Evolutionary conservation across 306 rosid genomes (phyloP), one percentile per base, ranked within the genome.

Genomic region (Alnus glutinosa): DNA sequence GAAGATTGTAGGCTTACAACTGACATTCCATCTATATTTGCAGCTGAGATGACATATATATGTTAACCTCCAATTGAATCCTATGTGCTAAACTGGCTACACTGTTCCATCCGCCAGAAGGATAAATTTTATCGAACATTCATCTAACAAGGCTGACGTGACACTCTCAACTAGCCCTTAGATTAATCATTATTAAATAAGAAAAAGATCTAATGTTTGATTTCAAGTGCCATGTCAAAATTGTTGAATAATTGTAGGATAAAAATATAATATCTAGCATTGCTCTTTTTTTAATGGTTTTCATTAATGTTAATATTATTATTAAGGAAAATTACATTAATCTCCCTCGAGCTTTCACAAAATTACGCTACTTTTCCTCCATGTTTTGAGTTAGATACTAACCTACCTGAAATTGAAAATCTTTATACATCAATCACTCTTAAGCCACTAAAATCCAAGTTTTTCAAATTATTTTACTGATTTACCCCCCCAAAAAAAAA

Each of bases 11-110:
- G 62, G 30, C 49, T 71, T 66, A 23, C 28, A 78, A 70, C 28
- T 81, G 39, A 44, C 69, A 52, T 3, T 18, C 0, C 70, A 63
- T 81, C 70, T 81, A 50, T 13, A 69, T 85, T 71, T 84, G 73
- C 89, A 93, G 99, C 86, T 78, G 99, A 93, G 85, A 86, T 95
- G 99, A 95, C 98, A 19, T 91, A 95, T 80, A 19, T 91, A 95
- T 80, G 98, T 95, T 76, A 95, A 95, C 80, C 99, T 93, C 78
- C 98, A 84, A 83, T 83, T 93, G 58, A 95, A 93, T 88, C 99
- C 98, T 70, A 98, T 93, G 88, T 86, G 99, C 77, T 95, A 87
- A 83, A 95, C 99, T 3, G 99, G 99, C 80, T 95, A 87, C 82
- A 82, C 85, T 70, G 99, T 98, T 72, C 94, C 96, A 79, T 95